A percentile compares a stretch with the other conserved stretches of the same genome.
Evolutionary conservation across 1,284 basidiomycete genomes (phyloP).

Genomic region (Ustilago trichophora): DNA sequence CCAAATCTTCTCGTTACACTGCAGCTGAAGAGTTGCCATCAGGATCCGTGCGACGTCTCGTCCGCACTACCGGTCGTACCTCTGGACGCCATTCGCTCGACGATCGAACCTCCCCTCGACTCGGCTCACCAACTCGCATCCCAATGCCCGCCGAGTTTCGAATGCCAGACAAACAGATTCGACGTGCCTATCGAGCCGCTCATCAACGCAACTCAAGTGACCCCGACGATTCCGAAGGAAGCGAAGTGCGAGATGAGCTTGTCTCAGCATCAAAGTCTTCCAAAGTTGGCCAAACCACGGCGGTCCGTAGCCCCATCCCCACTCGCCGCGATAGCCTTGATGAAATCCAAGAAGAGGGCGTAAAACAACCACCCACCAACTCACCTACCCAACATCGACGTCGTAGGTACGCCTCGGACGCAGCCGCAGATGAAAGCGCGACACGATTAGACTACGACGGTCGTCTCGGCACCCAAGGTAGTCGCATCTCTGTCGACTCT

Average conservation of each 20-base stretch:
- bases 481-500: constrained; percentile 48
- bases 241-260: constrained; percentile 6
- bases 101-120: constrained; percentile 11
- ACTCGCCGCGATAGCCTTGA: constrained; percentile 24
- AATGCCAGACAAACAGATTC: constrained; percentile 38
- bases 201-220: constrained; percentile 21
- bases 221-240: constrained; percentile 20
- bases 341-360: constrained; percentile 30
- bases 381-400: constrained; percentile 12
- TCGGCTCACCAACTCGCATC: constrained; percentile 16
- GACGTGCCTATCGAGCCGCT: constrained; percentile 40
- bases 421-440: constrained; percentile 23
- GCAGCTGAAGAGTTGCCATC: constrained; percentile 11
- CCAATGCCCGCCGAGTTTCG: constrained; percentile 49
- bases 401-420: constrained; percentile 38
- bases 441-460: constrained; percentile 22
- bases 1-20: constrained; percentile 15
- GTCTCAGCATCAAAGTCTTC: neutral
- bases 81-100: constrained; percentile 24
- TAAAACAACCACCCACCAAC: neutral
- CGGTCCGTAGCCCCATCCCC: constrained; percentile 7
- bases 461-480: constrained; percentile 27
- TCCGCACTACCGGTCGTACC: constrained; percentile 13
- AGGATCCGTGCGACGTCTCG: constrained; percentile 19
- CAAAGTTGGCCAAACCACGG: neutral